Percentiles rank a stretch among this genome's conserved stretches.
These are phyloP conservation scores for Albatrellus ellisii DNA, from an alignment of 768 basidiomycete species.

Conservation along the genomic window DNA sequence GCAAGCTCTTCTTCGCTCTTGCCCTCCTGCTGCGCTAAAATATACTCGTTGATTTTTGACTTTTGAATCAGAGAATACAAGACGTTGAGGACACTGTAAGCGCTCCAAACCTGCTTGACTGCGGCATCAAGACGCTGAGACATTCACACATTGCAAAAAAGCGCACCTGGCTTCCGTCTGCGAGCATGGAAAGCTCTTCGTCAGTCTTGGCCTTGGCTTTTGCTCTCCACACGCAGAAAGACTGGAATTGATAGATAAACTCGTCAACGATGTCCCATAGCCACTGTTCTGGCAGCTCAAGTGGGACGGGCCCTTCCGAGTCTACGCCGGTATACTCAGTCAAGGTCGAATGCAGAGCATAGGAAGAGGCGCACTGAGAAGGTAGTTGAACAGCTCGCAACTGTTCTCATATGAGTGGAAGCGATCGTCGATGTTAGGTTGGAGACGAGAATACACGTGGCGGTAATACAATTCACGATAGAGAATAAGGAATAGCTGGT, in stretches of 20 bases:
- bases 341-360: background rate
- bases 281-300: conserved; percentile 95
- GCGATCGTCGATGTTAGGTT: conserved; percentile 93
- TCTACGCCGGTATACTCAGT: conserved; percentile 32
- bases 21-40: conserved; percentile 69
- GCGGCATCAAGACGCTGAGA: background rate
- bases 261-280: conserved; percentile 97
- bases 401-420: conserved; percentile 98
- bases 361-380: conserved; percentile 61
- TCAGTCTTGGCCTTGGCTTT: conserved; percentile 78
- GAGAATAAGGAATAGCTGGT: conserved; percentile 91
- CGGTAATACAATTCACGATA: conserved; percentile 95
- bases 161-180: conserved; percentile 51
- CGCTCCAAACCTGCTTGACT: conserved; percentile 76
- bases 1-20: conserved; percentile 74
- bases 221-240: conserved; percentile 86
- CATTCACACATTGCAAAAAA: background rate
- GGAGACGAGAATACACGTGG: conserved; percentile 90
- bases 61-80: conserved; percentile 98
- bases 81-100: conserved; percentile 96
- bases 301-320: conserved; percentile 86
- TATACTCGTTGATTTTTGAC: conserved; percentile 88
- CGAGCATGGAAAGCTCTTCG: conserved; percentile 77
- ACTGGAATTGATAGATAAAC: conserved; percentile 97
- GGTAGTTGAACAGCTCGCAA: conserved; percentile 96